Percentiles rank a stretch among this genome's conserved stretches.
Conservation (phyloP, 805 yeast species). For the Jamesozyma gamospora region DNA sequence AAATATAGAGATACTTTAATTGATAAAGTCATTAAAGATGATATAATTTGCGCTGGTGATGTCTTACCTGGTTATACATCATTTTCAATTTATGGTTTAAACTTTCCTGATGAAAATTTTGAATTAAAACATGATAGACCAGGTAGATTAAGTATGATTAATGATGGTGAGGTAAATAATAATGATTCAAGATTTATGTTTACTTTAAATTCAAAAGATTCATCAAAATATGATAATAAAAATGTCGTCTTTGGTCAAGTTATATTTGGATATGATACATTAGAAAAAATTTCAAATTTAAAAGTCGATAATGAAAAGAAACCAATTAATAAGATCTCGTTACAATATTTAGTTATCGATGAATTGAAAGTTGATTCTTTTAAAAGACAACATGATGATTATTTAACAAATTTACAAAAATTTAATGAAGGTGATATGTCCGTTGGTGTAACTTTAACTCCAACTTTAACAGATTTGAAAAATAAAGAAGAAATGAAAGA, state of each 20-base stretch:
- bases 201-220: constrained; percentile 42
- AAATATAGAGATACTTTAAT: constrained; percentile 51
- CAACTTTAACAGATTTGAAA: constrained; percentile 4
- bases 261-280: constrained; percentile 48
- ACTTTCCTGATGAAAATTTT: constrained; percentile 71
- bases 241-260: constrained; percentile 79
- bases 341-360: constrained; percentile 30
- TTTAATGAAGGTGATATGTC: constrained; percentile 22
- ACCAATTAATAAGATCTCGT: constrained; percentile 37
- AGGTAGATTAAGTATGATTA: constrained; percentile 64
- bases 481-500: constrained; percentile 16
- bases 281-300: constrained; percentile 48
- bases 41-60: constrained; percentile 87
- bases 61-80: constrained; percentile 72
- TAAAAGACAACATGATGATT: constrained; percentile 15
- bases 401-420: constrained; percentile 15
- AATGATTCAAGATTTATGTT: constrained; percentile 66
- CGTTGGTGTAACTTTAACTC: constrained; percentile 19
- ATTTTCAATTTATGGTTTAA: constrained; percentile 62
- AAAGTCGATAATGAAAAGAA: constrained; percentile 29
- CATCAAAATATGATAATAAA: constrained; percentile 42
- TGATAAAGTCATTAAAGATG: constrained; percentile 63
- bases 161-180: constrained; percentile 48
- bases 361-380: constrained; percentile 13
- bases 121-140: constrained; percentile 56